Percentiles rank a stretch among this genome's conserved stretches.
These are phyloP conservation scores for Phaffia tasmanica DNA, from an alignment of 768 basidiomycete genomes.

Conservation along the genomic window DNA sequence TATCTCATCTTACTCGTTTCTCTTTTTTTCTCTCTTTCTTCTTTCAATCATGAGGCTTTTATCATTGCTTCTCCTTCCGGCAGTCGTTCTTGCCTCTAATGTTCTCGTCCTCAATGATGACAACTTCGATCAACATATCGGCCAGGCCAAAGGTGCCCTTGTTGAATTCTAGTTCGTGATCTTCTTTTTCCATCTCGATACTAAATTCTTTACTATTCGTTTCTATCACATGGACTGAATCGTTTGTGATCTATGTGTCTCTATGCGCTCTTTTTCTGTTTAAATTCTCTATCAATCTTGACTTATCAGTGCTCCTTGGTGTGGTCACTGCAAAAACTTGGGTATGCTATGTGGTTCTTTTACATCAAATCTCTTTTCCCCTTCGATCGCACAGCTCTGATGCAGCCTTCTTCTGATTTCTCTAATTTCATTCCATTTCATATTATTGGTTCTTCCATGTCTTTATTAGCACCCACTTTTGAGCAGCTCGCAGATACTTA, in stretches of 20 bases:
- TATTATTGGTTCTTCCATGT: too few relatives aligned
- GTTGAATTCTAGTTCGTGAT: not conserved
- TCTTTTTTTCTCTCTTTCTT: too few relatives aligned
- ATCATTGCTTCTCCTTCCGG: slow-evolving; percentile 49
- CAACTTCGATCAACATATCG: slow-evolving; percentile 57
- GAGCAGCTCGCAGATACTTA: slow-evolving; percentile 87
- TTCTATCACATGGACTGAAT: not conserved
- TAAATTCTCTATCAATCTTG: too few relatives aligned
- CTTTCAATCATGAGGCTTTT: slow-evolving; percentile 49
- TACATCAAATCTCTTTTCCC: too few relatives aligned
- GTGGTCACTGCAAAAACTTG: too few relatives aligned
- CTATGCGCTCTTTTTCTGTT: too few relatives aligned
- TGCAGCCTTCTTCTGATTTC: too few relatives aligned
- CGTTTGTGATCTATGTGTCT: slow-evolving; percentile 6
- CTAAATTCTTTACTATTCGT: not conserved
- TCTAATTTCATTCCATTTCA: too few relatives aligned
- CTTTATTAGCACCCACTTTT: slow-evolving; percentile 62
- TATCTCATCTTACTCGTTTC: too few relatives aligned
- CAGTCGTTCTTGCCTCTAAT: slow-evolving; percentile 54
- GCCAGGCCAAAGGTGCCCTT: slow-evolving; percentile 5
- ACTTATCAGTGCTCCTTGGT: too few relatives aligned
- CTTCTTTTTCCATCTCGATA: not conserved
- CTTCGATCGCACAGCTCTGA: too few relatives aligned
- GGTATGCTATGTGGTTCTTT: too few relatives aligned
- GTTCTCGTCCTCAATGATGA: slow-evolving; percentile 65